Conservation (phyloP, 139 green algal genomes). For the Ostreobium quekettii region DNA sequence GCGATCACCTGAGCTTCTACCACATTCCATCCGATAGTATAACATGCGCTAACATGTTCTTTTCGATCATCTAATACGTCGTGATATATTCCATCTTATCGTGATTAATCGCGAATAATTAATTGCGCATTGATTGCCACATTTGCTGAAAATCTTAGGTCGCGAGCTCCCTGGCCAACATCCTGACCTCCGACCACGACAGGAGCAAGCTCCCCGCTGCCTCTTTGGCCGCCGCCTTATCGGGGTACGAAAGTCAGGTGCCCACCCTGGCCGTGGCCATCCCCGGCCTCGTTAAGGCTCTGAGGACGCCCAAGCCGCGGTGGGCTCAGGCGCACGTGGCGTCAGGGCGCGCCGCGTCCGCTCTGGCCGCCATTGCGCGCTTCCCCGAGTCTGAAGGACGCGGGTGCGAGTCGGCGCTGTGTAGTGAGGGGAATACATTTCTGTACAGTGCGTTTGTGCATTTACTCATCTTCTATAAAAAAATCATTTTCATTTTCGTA, state of each 20-base stretch:
- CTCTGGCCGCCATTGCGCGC: neutral
- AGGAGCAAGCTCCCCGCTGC: conserved; percentile 2
- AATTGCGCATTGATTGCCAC: too few species aligned
- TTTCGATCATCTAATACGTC: neutral
- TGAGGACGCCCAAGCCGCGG: neutral
- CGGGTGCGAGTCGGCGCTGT: too few species aligned
- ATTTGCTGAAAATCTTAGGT: too few species aligned
- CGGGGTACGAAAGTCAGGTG: neutral
- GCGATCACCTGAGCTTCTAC: too few species aligned
- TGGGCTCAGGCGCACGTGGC: neutral
- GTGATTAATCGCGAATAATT: too few species aligned
- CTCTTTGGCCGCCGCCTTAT: neutral
- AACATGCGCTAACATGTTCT: neutral
- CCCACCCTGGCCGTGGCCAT: neutral
- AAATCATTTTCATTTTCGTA: too few species aligned
- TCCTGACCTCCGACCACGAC: neutral
- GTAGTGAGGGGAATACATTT: too few species aligned
- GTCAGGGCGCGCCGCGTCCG: too few species aligned
- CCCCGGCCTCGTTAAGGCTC: neutral
- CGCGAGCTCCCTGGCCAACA: too few species aligned
- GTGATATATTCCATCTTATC: neutral
- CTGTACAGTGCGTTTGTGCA: too few species aligned
- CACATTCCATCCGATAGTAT: too few species aligned
- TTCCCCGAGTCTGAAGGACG: neutral
- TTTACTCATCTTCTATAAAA: too few species aligned